A percentile compares a stretch with the other conserved stretches of the same genome.
Conservation (phyloP, 495 filamentous ascomycete genomes). For the Talaromyces thailandensis region DNA sequence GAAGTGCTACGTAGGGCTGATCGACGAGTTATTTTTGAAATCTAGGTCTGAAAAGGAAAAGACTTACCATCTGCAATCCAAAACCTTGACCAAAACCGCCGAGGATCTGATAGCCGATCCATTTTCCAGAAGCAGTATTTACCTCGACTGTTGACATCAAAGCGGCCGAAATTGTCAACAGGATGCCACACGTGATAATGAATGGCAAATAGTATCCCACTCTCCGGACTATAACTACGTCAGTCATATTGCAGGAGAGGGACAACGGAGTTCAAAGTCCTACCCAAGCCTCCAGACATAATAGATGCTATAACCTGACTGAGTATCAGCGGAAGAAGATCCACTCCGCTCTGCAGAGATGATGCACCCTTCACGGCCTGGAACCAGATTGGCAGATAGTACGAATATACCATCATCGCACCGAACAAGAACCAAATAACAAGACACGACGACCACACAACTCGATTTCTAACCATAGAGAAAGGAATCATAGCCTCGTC, state of each 20-base stretch:
- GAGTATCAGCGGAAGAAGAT: conserved; percentile 27
- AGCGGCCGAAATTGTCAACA: conserved; percentile 33
- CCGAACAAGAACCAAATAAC: conserved; percentile 3
- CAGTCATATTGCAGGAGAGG: not conserved
- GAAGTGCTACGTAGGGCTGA: conserved; percentile 25
- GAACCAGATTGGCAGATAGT: conserved; percentile 29
- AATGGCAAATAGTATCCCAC: conserved; percentile 42
- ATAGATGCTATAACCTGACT: conserved; percentile 32
- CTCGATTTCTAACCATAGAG: conserved; percentile 11
- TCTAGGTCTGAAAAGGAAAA: not conserved
- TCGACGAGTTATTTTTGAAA: not conserved
- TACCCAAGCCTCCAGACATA: conserved; percentile 22
- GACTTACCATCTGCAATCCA: conserved; percentile 28
- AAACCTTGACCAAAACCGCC: conserved; percentile 38
- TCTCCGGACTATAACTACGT: conserved; percentile 12
- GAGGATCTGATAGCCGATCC: conserved; percentile 47
- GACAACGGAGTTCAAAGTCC: not conserved
- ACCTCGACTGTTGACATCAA: conserved; percentile 11
- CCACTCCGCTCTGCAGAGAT: conserved; percentile 20
- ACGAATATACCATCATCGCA: conserved; percentile 1
- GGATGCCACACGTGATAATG: conserved; percentile 36
- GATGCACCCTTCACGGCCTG: conserved; percentile 18
- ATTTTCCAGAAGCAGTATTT: conserved; percentile 29
- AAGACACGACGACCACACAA: conserved; percentile 11
- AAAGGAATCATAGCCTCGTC: conserved; percentile 39